Conservation (phyloP, 176 grass and related monocot species). For the Rhynchospora tenuis region DNA sequence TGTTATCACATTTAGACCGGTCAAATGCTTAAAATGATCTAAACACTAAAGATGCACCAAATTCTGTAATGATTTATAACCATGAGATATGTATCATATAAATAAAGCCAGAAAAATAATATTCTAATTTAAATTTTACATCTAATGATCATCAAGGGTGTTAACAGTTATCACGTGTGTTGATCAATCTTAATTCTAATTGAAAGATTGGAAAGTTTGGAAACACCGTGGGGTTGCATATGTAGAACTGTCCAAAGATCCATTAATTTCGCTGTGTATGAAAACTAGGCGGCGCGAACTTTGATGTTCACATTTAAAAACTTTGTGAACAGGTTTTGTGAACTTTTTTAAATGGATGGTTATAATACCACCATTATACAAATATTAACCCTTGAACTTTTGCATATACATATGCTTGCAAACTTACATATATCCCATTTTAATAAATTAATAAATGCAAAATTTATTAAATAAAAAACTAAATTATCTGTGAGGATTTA, state of each 20-base stretch:
- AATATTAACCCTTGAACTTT: no score
- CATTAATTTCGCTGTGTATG: not conserved
- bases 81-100: not conserved
- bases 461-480: not conserved
- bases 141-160: not conserved
- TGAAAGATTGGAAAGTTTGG: not conserved
- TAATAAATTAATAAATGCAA: not conserved
- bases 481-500: not conserved
- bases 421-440: not conserved
- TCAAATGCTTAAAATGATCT: no score
- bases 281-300: not conserved
- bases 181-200: not conserved
- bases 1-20: no score
- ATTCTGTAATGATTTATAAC: not conserved
- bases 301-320: not conserved
- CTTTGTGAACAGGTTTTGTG: not conserved
- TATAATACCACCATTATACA: not conserved
- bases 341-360: not conserved
- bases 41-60: not conserved
- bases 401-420: not conserved
- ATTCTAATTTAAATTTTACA: not conserved
- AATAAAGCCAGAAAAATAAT: not conserved
- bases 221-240: not conserved
- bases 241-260: not conserved
- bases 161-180: not conserved